Evolutionary conservation across 345 rosid genomes (phyloP).

Genomic region (Cardiospermum halicacabum): DNA sequence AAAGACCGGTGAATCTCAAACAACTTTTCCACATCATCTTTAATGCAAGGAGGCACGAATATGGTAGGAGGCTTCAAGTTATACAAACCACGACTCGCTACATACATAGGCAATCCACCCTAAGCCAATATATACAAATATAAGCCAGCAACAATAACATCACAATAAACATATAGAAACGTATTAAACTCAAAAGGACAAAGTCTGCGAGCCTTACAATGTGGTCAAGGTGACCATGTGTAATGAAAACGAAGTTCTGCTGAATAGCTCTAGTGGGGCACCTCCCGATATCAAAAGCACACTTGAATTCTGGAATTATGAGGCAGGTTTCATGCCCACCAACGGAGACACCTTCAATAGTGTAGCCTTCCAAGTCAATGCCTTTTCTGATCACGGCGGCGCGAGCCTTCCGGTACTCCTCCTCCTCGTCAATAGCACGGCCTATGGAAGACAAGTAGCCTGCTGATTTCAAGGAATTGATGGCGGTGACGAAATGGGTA

Average conservation of each 20-base stretch:
- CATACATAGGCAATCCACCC: constrained; percentile 94
- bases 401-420: constrained; percentile 84
- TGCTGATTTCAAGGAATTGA: constrained; percentile 34
- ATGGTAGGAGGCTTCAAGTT: constrained; percentile 87
- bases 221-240: constrained; percentile 96
- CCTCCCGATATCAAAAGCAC: constrained; percentile 88
- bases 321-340: constrained; percentile 92
- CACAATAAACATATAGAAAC: not conserved
- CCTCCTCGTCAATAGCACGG: constrained; percentile 78
- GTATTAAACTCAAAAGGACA: not conserved
- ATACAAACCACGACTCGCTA: constrained; percentile 83
- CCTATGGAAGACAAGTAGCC: constrained; percentile 60
- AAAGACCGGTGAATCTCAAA: constrained; percentile 69
- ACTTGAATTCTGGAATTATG: constrained; percentile 84
- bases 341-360: constrained; percentile 73
- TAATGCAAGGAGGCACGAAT: constrained; percentile 76
- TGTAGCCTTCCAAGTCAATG: constrained; percentile 70
- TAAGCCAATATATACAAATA: constrained; percentile 17
- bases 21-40: constrained; percentile 81
- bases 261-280: constrained; percentile 87
- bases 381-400: constrained; percentile 70
- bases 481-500: constrained; percentile 20
- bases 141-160: not conserved
- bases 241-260: constrained; percentile 85
- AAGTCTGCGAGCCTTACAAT: constrained; percentile 42